Conservation (phyloP, 2,329 filamentous ascomycete genomes). For the Lecanoromycetidae sp. region DNA sequence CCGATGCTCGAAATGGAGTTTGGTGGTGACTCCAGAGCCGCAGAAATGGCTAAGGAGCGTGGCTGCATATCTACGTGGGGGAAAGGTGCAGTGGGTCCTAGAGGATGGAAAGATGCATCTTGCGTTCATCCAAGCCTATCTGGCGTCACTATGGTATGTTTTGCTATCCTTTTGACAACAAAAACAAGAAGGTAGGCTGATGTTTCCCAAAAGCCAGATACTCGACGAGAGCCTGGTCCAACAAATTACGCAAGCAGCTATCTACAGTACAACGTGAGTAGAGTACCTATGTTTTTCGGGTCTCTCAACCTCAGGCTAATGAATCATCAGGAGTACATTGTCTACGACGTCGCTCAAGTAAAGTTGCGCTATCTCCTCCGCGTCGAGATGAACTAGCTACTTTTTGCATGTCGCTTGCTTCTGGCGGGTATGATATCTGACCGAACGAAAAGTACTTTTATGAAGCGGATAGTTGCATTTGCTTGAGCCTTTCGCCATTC, state of each 20-base stretch:
- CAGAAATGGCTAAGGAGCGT: constrained; percentile 10
- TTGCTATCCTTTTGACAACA: background rate
- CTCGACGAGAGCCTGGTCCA: constrained; percentile 30
- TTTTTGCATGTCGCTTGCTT: no score
- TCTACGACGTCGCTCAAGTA: constrained; percentile 37
- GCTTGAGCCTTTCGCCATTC: no score
- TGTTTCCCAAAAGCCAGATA: constrained; percentile 36
- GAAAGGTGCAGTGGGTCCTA: constrained; percentile 8
- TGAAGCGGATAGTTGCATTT: no score
- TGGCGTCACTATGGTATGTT: constrained; percentile 15
- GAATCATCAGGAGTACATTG: constrained; percentile 37
- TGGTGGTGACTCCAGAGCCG: constrained; percentile 9
- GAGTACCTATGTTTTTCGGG: background rate
- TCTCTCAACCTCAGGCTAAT: background rate
- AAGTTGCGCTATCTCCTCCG: constrained; percentile 30
- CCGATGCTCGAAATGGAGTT: constrained; percentile 31
- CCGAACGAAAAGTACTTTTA: no score
- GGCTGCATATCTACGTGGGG: constrained; percentile 15
- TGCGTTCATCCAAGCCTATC: constrained; percentile 9
- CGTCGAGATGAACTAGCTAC: constrained; percentile 8
- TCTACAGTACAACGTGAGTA: constrained; percentile 23
- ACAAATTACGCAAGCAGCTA: constrained; percentile 23
- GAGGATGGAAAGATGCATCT: constrained; percentile 15
- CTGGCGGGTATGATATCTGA: no score
- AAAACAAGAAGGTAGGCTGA: background rate